Conservation (phyloP, 163 green algal genomes). For the Volvox carteri region DNA sequence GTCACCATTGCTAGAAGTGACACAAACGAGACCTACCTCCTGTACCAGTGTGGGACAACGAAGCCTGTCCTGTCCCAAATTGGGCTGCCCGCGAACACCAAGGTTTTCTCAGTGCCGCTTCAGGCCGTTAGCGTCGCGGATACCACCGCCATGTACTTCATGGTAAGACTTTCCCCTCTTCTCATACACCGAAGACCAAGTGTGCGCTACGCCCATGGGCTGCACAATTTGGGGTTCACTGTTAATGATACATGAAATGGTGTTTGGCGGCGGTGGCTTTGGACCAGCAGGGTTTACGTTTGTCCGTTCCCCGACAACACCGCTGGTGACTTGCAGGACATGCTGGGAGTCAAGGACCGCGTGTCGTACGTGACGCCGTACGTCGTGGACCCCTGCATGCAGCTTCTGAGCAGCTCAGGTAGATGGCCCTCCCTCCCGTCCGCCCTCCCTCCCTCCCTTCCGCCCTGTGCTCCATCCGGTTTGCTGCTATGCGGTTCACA, state of each 20-base stretch:
- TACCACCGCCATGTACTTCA: slow-evolving; percentile 79
- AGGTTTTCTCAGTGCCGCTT: slow-evolving; percentile 75
- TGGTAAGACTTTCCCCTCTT: too few species aligned
- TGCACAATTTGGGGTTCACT: too few species aligned
- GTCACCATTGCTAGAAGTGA: slow-evolving; percentile 71
- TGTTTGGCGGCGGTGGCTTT: too few species aligned
- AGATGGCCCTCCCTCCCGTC: background rate
- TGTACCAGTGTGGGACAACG: slow-evolving; percentile 85
- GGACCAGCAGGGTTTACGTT: too few species aligned
- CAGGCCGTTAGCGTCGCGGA: slow-evolving; percentile 71
- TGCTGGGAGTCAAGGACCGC: slow-evolving; percentile 78
- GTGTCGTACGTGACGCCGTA: slow-evolving; percentile 74
- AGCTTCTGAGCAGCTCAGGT: slow-evolving; percentile 57
- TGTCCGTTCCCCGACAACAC: background rate
- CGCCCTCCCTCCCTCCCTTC: background rate
- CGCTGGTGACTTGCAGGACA: slow-evolving; percentile 49
- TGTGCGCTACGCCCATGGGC: too few species aligned
- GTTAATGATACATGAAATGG: too few species aligned
- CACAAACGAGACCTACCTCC: slow-evolving; percentile 83
- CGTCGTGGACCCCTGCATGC: slow-evolving; percentile 77
- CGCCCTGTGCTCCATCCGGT: background rate
- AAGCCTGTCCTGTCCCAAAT: slow-evolving; percentile 1
- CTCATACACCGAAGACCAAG: too few species aligned
- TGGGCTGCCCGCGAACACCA: slow-evolving; percentile 27
- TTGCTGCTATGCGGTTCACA: too few species aligned